Conservation (phyloP, 2,329 filamentous ascomycete genomes). For the Elsinoe arachidis region DNA sequence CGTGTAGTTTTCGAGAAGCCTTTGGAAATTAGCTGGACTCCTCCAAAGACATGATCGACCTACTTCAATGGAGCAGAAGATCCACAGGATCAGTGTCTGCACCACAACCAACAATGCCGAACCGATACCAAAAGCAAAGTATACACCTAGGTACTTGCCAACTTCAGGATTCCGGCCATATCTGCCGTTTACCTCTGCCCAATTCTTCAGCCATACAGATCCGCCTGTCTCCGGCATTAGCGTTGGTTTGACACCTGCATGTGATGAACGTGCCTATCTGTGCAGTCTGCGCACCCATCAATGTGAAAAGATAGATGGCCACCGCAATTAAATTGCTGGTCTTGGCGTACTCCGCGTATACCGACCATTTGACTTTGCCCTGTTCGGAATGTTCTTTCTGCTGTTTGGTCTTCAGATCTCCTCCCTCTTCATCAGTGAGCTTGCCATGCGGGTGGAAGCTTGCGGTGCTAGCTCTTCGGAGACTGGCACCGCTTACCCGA, state of each 20-base stretch:
- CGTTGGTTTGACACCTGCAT: slow-evolving; percentile 11
- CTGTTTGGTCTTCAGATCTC: slow-evolving; percentile 66
- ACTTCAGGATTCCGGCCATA: slow-evolving; percentile 62
- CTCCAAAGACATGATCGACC: slow-evolving; percentile 18
- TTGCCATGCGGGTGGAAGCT: slow-evolving; percentile 83
- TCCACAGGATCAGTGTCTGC: slow-evolving; percentile 94
- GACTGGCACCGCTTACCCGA: slow-evolving; percentile 61
- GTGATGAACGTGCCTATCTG: slow-evolving; percentile 56
- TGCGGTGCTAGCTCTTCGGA: slow-evolving; percentile 83
- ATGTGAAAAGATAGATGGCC: slow-evolving; percentile 63
- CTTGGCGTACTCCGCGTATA: slow-evolving; percentile 91
- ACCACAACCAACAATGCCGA: slow-evolving; percentile 75
- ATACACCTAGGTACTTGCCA: slow-evolving; percentile 87
- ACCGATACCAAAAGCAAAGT: slow-evolving; percentile 89
- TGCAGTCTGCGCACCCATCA: slow-evolving; percentile 71
- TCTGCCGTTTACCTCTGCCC: slow-evolving; percentile 71
- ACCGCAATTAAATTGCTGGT: slow-evolving; percentile 86
- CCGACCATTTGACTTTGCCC: slow-evolving; percentile 95
- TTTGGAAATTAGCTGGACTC: slow-evolving; percentile 26
- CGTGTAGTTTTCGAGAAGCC: slow-evolving; percentile 92
- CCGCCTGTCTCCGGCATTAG: slow-evolving; percentile 46
- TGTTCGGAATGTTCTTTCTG: slow-evolving; percentile 83
- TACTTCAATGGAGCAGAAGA: slow-evolving; percentile 98
- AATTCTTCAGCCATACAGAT: slow-evolving; percentile 87
- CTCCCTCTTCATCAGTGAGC: slow-evolving; percentile 70